Evolutionary conservation across 1,284 basidiomycete genomes (phyloP).

Genomic region (Ustilago lituana): DNA sequence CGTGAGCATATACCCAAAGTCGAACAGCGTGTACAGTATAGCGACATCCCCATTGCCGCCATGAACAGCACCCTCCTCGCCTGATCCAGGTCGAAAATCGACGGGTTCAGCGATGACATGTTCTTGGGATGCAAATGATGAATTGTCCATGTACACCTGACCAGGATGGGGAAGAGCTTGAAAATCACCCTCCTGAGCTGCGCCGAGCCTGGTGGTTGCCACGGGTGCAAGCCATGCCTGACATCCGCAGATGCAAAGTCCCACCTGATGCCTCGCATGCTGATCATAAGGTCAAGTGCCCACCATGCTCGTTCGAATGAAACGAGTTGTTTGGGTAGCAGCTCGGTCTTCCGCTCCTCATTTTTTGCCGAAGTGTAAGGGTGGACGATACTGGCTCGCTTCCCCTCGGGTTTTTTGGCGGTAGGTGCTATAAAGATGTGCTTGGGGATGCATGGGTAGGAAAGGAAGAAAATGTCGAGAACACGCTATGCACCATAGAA

Average conservation of each 20-base stretch:
- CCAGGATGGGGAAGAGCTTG: slow-evolving; percentile 42
- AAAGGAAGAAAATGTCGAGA: slow-evolving; percentile 52
- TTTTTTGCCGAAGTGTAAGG: slow-evolving; percentile 27
- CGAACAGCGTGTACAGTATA: slow-evolving; percentile 54
- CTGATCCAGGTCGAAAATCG: slow-evolving; percentile 34
- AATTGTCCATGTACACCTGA: slow-evolving; percentile 28
- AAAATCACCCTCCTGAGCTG: slow-evolving; percentile 42
- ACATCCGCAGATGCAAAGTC: slow-evolving; percentile 53
- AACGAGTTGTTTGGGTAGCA: slow-evolving; percentile 25
- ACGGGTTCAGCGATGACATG: slow-evolving; percentile 24
- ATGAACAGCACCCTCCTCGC: slow-evolving; percentile 32
- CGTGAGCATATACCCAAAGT: slow-evolving; percentile 51
- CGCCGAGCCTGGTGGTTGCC: slow-evolving; percentile 44
- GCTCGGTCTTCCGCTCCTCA: slow-evolving; percentile 44
- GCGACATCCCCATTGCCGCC: slow-evolving; percentile 45
- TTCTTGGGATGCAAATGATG: slow-evolving; percentile 36
- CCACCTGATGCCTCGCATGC: slow-evolving; percentile 56
- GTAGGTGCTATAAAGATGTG: slow-evolving; percentile 32
- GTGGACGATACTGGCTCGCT: slow-evolving; percentile 12
- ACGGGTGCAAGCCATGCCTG: slow-evolving; percentile 48
- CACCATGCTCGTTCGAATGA: slow-evolving; percentile 48
- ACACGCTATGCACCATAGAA: slow-evolving; percentile 43
- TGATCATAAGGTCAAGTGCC: slow-evolving; percentile 53
- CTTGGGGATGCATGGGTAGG: slow-evolving; percentile 36
- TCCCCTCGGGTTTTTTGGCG: slow-evolving; percentile 9